These are phyloP conservation scores for Triglochin maritima DNA, from an alignment of 106 monocot species.

Conservation along the genomic window DNA sequence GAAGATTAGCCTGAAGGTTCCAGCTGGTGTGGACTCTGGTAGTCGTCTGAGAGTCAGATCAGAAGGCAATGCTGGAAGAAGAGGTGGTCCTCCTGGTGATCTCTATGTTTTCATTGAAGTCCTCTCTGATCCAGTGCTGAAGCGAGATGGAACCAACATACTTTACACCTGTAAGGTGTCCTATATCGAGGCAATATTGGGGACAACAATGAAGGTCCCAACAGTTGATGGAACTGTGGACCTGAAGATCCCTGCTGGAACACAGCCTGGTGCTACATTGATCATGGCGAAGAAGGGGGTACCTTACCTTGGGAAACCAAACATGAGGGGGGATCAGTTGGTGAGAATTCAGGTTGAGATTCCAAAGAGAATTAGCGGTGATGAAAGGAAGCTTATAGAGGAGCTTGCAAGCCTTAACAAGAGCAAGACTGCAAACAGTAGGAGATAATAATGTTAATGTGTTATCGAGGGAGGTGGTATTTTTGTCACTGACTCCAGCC, in stretches of 20 bases:
- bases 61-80: conserved; percentile 83
- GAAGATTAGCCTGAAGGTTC: conserved; percentile 84
- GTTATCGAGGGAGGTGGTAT: too few species aligned
- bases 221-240: conserved; percentile 88
- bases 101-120: conserved; percentile 95
- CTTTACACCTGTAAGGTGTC: conserved; percentile 85
- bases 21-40: conserved; percentile 84
- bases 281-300: conserved; percentile 97
- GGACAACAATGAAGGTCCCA: conserved; percentile 73
- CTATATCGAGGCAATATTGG: conserved; percentile 77
- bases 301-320: conserved; percentile 67
- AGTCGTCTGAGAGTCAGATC: conserved; percentile 84
- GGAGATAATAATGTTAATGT: conserved; percentile 4
- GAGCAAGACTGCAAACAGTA: conserved; percentile 46
- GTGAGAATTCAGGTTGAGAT: conserved; percentile 94
- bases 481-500: background rate
- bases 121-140: conserved; percentile 69
- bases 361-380: conserved; percentile 75
- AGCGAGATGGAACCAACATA: conserved; percentile 81
- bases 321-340: conserved; percentile 71
- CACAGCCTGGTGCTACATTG: conserved; percentile 77
- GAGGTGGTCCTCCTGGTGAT: conserved; percentile 83
- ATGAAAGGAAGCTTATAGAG: conserved; percentile 86
- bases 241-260: conserved; percentile 81
- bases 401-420: conserved; percentile 74